Conservation (phyloP, 1,284 basidiomycete genomes). For the Pseudozyma pruni region DNA sequence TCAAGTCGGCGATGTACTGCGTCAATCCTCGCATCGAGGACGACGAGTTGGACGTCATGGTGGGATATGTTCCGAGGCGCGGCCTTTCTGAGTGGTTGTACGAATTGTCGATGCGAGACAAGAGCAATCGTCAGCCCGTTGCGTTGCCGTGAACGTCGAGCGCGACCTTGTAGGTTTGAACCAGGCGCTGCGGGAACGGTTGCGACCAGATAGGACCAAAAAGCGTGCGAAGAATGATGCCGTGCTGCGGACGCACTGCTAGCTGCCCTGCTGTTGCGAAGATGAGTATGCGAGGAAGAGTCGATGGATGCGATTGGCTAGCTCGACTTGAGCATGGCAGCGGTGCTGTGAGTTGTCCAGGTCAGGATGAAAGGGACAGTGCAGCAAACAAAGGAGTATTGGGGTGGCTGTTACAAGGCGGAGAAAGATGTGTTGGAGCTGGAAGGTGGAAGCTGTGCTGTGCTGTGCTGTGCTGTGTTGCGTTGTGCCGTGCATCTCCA, state of each 20-base stretch:
- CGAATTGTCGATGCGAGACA: background rate
- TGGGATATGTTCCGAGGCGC: background rate
- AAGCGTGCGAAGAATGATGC: background rate
- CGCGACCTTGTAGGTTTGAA: background rate
- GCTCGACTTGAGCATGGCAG: too few relatives aligned
- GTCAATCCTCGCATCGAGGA: slow-evolving; percentile 60
- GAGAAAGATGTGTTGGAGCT: too few relatives aligned
- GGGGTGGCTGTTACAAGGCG: too few relatives aligned
- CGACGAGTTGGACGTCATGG: slow-evolving; percentile 48
- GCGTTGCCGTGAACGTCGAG: background rate
- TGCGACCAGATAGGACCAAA: background rate
- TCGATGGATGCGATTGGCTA: too few relatives aligned
- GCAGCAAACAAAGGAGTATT: background rate
- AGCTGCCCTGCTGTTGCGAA: too few relatives aligned
- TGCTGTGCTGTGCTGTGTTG: slow-evolving; percentile 6
- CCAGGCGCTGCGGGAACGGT: background rate
- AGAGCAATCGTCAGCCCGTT: background rate
- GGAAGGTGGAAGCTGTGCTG: background rate
- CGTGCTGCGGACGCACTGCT: too few relatives aligned
- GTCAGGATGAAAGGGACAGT: too few relatives aligned
- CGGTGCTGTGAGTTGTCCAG: too few relatives aligned
- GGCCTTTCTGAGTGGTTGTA: background rate
- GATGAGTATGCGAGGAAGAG: background rate
- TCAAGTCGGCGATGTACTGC: slow-evolving; percentile 97
- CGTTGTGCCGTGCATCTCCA: slow-evolving; percentile 14